A percentile compares a stretch with the other conserved stretches of the same genome.
phyloP scores from a whole-genome alignment of 2,329 filamentous ascomycete genomes.

The Sporothrix brunneoviolacea region DNA sequence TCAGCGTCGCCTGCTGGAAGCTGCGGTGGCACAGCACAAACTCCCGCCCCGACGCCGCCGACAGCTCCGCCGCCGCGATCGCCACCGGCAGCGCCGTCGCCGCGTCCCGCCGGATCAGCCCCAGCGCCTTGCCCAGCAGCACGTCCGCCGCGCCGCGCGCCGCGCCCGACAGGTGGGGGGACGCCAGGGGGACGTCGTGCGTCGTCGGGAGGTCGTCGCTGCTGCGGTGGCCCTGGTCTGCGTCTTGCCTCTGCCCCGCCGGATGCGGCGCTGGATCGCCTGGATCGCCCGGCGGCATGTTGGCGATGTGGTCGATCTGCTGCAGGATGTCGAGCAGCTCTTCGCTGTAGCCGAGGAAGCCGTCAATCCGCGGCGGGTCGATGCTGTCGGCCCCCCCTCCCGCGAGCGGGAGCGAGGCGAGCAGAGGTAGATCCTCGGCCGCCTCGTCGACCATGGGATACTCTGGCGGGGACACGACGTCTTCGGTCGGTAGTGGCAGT shows the following conservation, averaged over 20 bases:
- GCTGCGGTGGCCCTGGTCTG: too few relatives aligned
- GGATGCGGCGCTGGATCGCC: too few relatives aligned
- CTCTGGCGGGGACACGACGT: too few relatives aligned
- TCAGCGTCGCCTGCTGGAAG: conserved; percentile 16
- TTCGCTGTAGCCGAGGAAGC: conserved; percentile 14
- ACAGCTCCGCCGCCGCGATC: background rate
- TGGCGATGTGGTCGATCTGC: conserved; percentile 8
- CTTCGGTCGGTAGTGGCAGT: background rate
- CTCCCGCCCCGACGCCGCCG: background rate
- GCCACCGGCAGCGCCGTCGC: background rate
- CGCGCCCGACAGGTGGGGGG: background rate
- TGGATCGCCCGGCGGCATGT: background rate
- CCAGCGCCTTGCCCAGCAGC: background rate
- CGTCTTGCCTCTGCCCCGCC: too few relatives aligned
- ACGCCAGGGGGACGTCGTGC: background rate
- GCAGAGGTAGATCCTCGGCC: too few relatives aligned
- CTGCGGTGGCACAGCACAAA: conserved; percentile 9
- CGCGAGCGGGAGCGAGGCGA: too few relatives aligned
- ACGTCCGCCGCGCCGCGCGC: background rate
- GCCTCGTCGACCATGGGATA: too few relatives aligned
- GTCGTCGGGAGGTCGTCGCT: too few relatives aligned
- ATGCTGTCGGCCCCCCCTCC: too few relatives aligned
- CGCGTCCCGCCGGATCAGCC: background rate
- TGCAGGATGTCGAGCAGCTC: conserved; percentile 14
- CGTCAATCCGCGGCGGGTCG: conserved; percentile 12